Conservation (phyloP, 2,329 filamentous ascomycete genomes). For the Pseudogymnoascus sp. region DNA sequence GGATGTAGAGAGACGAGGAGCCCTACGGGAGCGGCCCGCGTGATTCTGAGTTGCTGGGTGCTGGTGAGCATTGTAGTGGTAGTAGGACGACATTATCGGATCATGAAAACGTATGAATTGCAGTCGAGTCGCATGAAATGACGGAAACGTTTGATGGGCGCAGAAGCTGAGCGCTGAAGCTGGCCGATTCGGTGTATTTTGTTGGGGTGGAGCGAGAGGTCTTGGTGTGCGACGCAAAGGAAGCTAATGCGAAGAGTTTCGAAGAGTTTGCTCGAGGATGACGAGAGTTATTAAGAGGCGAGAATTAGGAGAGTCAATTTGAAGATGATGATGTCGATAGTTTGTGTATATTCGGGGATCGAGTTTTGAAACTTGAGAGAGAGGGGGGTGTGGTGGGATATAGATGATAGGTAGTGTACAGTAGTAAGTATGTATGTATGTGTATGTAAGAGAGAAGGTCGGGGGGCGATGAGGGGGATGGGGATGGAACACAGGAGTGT, state of each 20-base stretch:
- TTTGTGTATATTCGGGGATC: neutral
- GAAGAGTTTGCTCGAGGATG: neutral
- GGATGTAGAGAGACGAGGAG: constrained; percentile 69
- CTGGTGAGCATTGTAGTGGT: constrained; percentile 50
- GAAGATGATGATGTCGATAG: neutral
- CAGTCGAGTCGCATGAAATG: neutral
- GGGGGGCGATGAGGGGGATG: neutral
- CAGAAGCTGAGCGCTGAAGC: neutral
- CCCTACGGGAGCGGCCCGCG: constrained; percentile 76
- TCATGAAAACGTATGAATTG: constrained; percentile 19
- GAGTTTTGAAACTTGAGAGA: constrained; percentile 1
- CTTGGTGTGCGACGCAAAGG: neutral
- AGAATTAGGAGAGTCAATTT: neutral
- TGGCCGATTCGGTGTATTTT: neutral
- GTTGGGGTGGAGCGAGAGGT: neutral
- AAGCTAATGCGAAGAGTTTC: neutral
- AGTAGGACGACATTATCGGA: constrained; percentile 56
- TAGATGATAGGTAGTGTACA: constrained; percentile 14
- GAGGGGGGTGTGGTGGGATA: constrained; percentile 16
- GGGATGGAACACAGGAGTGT: neutral
- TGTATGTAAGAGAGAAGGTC: neutral
- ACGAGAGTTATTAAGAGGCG: neutral
- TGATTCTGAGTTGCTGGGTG: constrained; percentile 54
- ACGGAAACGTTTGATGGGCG: neutral
- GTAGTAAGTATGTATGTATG: constrained; percentile 12